These are phyloP conservation scores for Podospora sp. DNA, from an alignment of 495 filamentous ascomycete species.

Conservation along the genomic window DNA sequence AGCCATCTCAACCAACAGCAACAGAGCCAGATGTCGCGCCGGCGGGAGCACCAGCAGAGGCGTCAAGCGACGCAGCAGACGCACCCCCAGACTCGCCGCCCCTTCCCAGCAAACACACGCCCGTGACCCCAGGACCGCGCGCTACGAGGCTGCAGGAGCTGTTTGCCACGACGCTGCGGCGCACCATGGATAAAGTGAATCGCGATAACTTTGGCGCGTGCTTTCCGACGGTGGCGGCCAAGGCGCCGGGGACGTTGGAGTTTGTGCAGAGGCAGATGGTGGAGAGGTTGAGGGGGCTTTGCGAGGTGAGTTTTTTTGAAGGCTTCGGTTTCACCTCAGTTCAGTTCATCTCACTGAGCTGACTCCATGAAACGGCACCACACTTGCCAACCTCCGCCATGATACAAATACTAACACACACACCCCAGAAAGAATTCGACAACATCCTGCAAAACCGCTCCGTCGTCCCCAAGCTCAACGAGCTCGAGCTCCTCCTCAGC, in stretches of 20 bases:
- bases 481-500: conserved; percentile 72
- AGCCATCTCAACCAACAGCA: conserved; percentile 10
- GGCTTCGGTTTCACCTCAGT: too few relatives aligned
- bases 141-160: conserved; percentile 70
- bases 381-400: background rate
- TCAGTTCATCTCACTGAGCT: too few relatives aligned
- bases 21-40: background rate
- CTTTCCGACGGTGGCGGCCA: conserved; percentile 78
- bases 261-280: conserved; percentile 72
- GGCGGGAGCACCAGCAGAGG: background rate
- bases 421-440: conserved; percentile 69
- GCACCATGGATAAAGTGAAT: conserved; percentile 72
- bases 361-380: background rate
- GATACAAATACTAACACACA: background rate
- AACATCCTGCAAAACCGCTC: conserved; percentile 68
- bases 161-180: conserved; percentile 66
- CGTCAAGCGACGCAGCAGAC: background rate
- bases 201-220: conserved; percentile 82
- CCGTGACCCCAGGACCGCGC: conserved; percentile 71
- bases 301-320: conserved; percentile 50
- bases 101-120: conserved; percentile 57
- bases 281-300: conserved; percentile 63
- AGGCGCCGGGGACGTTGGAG: conserved; percentile 67
- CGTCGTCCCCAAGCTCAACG: conserved; percentile 77
- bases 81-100: conserved; percentile 42